Base-by-base conservation (phyloP, 2,329 filamentous ascomycete species). In the Daldinia eschscholtzii region DNA sequence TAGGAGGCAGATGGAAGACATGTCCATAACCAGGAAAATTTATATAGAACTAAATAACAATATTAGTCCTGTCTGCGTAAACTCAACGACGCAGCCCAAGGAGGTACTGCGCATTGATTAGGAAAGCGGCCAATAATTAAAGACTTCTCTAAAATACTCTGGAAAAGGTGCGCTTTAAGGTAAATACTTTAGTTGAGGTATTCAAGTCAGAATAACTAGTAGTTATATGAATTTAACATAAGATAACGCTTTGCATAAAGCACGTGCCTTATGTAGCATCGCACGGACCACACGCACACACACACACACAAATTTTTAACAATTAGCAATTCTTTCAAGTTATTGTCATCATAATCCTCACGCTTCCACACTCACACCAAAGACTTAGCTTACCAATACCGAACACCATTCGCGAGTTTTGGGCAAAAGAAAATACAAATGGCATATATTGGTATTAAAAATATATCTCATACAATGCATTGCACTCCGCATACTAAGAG, bases 251-350 rank as follows among this genome's bases (percentile, higher is more conserved):
- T 33, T 35, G 33, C 33, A 35, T 35, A 15, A 20, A 42, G 6
- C 46, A 52, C 46, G 46, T 52, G 46, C 26, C 26, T 67, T 57
- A 64, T 42, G 46, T 60, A 65, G 63, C 37, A 23, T 6, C 15
- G 67, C 67, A 69, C 67, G 41, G 67, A 48, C 67, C 67, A 64
- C 42, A 41, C 56, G 60, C 58, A 65, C 48, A 69, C 59, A 46
- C 28, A 23, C 44, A 62, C n/a, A 66, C 57, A 61, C 28, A 44
- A 15, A 57, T 2, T 52, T 33, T 52, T 52, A 33, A 52, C 23
- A 65, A 55, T 57, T 55, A 44, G 37, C 50, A 30, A 64, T 42
- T 52, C 28, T 64, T 10, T 39, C 39, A 30, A 57, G 64, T 58
- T 64, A 61, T 44, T 39, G 15, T 56, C 57, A 67, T 52, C 15